Evolutionary conservation across 2,329 filamentous ascomycete genomes (phyloP), one percentile per base, ranked within the genome.

Genomic region (Thelonectria rubi): DNA sequence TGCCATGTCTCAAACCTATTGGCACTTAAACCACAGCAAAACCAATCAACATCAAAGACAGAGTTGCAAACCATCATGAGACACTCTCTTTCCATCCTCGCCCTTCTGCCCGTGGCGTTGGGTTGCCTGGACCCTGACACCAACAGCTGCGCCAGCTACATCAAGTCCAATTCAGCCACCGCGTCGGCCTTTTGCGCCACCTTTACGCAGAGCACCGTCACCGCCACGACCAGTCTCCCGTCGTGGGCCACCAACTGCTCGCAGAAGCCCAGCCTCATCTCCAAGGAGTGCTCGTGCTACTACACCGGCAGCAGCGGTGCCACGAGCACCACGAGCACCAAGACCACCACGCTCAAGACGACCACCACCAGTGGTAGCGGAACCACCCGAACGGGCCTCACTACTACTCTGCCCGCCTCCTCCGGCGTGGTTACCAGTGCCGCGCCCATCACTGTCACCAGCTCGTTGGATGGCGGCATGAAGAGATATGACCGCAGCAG

Each of bases 401-500:
- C 57, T 5, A 59, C 43, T 15, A 55, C 50, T 18, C 57, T 59
- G 18, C 57, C 57, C 15, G 45, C 49, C 18, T 59, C 57, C 12
- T 59, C 57, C 10, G 57, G 57, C n/a, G 50, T 40, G 4, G 50
- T 54, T 24, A 42, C 57, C 5, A 54, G 50, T 15, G 17, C 57
- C 8, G 39, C 50, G 5, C 34, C 57, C 2, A 59, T 59, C n/a
- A 43, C 43, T 8, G 50, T 59, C 15, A 15, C 50, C 10, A 37
- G 37, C 18, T 54, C 57, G 5, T 45, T 54, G 5, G 57, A 59
- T 50, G 57, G 57, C 5, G 57, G 57, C 2, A 59, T 59, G 57
- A 59, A 59, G 10, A 14, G 30, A 32, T 59, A 54, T n/a, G 57
- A 59, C 20, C 45, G 57, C 26, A 59, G 51, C 37, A 49, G 57